phyloP scores from a whole-genome alignment of 164 flowering plant genomes.

The Nelumbo lutea region DNA sequence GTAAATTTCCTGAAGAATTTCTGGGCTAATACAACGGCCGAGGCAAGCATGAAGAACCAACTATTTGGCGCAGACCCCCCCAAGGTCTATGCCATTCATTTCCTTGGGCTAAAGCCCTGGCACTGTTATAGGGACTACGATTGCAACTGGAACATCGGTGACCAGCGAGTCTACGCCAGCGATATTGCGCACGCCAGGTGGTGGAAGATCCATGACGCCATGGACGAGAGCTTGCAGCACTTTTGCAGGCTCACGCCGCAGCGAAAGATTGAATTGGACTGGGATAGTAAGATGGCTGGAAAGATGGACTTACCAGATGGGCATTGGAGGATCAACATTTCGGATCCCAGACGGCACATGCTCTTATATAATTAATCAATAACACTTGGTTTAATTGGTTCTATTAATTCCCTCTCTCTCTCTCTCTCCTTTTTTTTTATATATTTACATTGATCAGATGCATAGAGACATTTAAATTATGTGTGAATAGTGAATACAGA shows the following conservation, averaged over 20 bases:
- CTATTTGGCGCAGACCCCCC: constrained; percentile 78
- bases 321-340: constrained; percentile 71
- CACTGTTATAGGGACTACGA: constrained; percentile 88
- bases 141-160: constrained; percentile 72
- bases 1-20: constrained; percentile 85
- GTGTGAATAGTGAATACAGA: too few relatives aligned
- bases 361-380: not conserved
- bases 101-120: constrained; percentile 92
- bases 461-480: too few relatives aligned
- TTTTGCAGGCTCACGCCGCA: constrained; percentile 44
- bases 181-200: constrained; percentile 78
- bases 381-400: too few relatives aligned
- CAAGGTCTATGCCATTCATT: constrained; percentile 70
- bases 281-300: constrained; percentile 57
- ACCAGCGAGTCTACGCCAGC: constrained; percentile 76
- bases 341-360: constrained; percentile 66
- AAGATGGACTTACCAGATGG: constrained; percentile 34
- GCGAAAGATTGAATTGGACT: constrained; percentile 56
- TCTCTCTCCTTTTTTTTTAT: too few relatives aligned
- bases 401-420: too few relatives aligned
- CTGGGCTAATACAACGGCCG: constrained; percentile 67
- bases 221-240: constrained; percentile 54
- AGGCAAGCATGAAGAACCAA: constrained; percentile 58
- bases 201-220: constrained; percentile 81
- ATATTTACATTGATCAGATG: too few relatives aligned